These are phyloP conservation scores for Parsonsia alboflavescens DNA, from an alignment of 257 asterid genomes.

Conservation along the genomic window DNA sequence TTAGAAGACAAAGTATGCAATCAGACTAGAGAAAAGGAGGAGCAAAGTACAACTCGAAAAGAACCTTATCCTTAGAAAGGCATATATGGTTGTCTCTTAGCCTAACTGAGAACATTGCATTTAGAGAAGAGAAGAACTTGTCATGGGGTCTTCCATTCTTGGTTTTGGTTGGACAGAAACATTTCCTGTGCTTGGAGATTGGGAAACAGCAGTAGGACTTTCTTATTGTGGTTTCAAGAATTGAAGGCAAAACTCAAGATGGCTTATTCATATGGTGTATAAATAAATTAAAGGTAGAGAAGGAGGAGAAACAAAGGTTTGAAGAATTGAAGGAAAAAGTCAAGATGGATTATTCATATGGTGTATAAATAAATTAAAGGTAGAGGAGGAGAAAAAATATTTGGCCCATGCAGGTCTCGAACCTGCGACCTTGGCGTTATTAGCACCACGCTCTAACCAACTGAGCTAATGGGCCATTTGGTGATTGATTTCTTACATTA, in stretches of 20 bases:
- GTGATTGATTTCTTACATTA: too few relatives aligned
- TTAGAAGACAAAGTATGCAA: background rate
- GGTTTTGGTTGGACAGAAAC: slow-evolving; percentile 6
- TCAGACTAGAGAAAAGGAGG: background rate
- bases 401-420: slow-evolving; percentile 44
- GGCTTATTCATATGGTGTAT: too few relatives aligned
- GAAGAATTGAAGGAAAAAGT: too few relatives aligned
- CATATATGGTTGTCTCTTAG: background rate
- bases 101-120: slow-evolving; percentile 16
- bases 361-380: too few relatives aligned
- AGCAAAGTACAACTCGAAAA: background rate
- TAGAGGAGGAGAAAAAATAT: background rate
- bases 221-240: background rate
- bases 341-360: too few relatives aligned
- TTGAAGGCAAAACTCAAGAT: background rate
- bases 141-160: slow-evolving; percentile 1
- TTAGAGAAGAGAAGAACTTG: slow-evolving; percentile 5
- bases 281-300: too few relatives aligned
- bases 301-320: too few relatives aligned
- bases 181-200: background rate
- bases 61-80: slow-evolving; percentile 7
- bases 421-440: slow-evolving; percentile 45
- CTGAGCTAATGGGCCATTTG: slow-evolving; percentile 10
- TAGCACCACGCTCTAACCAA: slow-evolving; percentile 44
- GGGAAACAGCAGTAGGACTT: background rate